Conservation (phyloP, 2,329 filamentous ascomycete genomes). For the Ceratocystis variospora region DNA sequence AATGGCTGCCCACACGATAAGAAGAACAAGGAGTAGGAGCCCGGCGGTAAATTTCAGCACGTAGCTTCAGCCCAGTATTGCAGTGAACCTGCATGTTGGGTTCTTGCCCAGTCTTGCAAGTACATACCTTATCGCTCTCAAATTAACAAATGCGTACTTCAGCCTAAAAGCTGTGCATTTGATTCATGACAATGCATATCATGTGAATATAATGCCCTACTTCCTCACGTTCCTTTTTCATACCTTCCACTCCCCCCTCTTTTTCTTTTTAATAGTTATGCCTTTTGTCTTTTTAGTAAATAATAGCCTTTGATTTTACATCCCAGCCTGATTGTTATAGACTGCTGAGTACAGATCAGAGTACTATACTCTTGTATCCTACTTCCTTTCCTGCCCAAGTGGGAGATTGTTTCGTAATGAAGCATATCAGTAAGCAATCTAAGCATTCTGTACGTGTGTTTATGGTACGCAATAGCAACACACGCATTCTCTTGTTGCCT, state of each 20-base stretch:
- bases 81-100: constrained; percentile 1
- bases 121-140: neutral
- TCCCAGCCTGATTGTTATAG: neutral
- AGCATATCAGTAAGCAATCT: no score
- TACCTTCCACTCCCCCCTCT: neutral
- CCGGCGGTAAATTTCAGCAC: neutral
- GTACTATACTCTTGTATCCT: neutral
- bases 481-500: neutral
- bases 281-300: no score
- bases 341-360: neutral
- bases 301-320: neutral
- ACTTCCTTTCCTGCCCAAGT: neutral
- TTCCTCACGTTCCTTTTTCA: neutral
- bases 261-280: neutral
- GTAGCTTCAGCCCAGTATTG: neutral
- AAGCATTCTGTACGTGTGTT: no score
- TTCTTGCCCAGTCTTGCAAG: neutral
- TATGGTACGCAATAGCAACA: no score
- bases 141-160: no score
- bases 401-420: no score
- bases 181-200: no score
- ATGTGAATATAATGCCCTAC: no score
- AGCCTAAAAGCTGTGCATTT: no score
- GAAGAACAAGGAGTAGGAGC: neutral
- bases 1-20: neutral